These are phyloP conservation scores for Periglandula ipomoeae DNA, from an alignment of 2,329 filamentous ascomycete genomes.

Conservation along the genomic window DNA sequence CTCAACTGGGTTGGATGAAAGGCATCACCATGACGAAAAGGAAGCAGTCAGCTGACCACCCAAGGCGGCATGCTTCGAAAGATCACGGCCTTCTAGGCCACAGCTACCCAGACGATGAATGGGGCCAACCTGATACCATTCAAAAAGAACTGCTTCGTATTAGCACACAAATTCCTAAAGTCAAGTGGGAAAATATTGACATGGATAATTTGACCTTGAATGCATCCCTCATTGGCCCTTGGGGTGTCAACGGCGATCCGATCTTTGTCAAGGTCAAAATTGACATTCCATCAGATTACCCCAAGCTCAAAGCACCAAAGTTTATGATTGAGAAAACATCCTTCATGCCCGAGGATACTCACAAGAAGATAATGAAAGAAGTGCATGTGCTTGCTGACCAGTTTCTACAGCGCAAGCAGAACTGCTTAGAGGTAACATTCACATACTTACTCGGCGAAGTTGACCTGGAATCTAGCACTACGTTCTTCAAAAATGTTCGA, in stretches of 20 bases:
- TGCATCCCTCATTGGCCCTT: slow-evolving; percentile 56
- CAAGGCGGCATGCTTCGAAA: slow-evolving; percentile 39
- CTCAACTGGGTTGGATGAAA: slow-evolving; percentile 61
- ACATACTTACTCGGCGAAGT: slow-evolving; percentile 56
- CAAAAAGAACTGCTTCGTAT: slow-evolving; percentile 58
- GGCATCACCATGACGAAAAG: slow-evolving; percentile 55
- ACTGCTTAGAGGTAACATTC: slow-evolving; percentile 53
- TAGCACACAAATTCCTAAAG: slow-evolving; percentile 51
- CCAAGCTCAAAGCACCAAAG: slow-evolving; percentile 45
- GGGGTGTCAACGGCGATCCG: slow-evolving; percentile 45
- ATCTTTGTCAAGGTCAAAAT: slow-evolving; percentile 56
- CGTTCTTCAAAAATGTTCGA: slow-evolving; percentile 54
- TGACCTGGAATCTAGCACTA: slow-evolving; percentile 50
- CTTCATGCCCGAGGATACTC: slow-evolving; percentile 48
- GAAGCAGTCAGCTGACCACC: slow-evolving; percentile 31
- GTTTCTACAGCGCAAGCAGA: slow-evolving; percentile 48
- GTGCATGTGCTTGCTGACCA: slow-evolving; percentile 46
- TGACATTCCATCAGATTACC: slow-evolving; percentile 50
- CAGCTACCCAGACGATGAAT: slow-evolving; percentile 44
- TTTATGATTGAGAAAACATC: slow-evolving; percentile 54
- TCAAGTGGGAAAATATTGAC: slow-evolving; percentile 55
- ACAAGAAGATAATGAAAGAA: slow-evolving; percentile 42
- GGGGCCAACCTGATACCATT: slow-evolving; percentile 52
- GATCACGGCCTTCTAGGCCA: slow-evolving; percentile 43
- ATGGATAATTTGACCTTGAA: slow-evolving; percentile 50